Conservation (phyloP, 2,329 filamentous ascomycete genomes). For the Apiospora pterosperma region DNA sequence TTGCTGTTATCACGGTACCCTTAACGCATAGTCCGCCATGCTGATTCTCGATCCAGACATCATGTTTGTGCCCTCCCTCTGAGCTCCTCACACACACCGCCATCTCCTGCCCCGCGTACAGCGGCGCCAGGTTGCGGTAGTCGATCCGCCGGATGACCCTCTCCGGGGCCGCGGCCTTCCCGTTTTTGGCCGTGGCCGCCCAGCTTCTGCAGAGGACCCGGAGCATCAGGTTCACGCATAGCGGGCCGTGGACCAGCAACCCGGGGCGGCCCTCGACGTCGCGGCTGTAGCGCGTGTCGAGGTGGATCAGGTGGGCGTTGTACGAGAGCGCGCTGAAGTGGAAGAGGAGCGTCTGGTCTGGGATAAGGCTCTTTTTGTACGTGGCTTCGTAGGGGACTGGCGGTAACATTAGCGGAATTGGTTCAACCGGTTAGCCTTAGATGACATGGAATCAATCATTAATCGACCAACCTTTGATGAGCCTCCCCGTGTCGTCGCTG, state of each 20-base stretch:
- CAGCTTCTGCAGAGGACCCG: constrained; percentile 45
- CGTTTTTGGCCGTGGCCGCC: constrained; percentile 32
- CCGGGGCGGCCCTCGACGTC: constrained; percentile 70
- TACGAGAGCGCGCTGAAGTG: constrained; percentile 87
- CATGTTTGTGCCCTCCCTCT: constrained; percentile 38
- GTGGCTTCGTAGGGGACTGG: not conserved
- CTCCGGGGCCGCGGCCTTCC: constrained; percentile 30
- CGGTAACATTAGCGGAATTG: not conserved
- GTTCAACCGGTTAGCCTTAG: not conserved
- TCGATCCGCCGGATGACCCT: constrained; percentile 53
- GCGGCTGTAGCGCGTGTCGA: constrained; percentile 69
- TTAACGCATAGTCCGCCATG: constrained; percentile 62
- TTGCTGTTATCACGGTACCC: constrained; percentile 37
- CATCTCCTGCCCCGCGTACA: constrained; percentile 72
- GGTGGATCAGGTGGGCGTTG: constrained; percentile 89
- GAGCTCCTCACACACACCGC: constrained; percentile 59
- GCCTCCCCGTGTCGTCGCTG: not conserved
- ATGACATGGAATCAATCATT: too few species aligned
- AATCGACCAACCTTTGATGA: not conserved
- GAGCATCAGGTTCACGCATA: constrained; percentile 75
- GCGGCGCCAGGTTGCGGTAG: constrained; percentile 78
- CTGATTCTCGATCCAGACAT: constrained; percentile 63
- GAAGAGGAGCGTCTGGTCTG: constrained; percentile 73
- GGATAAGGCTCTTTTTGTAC: constrained; percentile 53
- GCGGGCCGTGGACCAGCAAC: constrained; percentile 81